Percentiles rank a stretch among this genome's conserved stretches.
These are phyloP conservation scores for Dorcoceras hygrometricum DNA, from an alignment of 257 asterid species.

Conservation along the genomic window DNA sequence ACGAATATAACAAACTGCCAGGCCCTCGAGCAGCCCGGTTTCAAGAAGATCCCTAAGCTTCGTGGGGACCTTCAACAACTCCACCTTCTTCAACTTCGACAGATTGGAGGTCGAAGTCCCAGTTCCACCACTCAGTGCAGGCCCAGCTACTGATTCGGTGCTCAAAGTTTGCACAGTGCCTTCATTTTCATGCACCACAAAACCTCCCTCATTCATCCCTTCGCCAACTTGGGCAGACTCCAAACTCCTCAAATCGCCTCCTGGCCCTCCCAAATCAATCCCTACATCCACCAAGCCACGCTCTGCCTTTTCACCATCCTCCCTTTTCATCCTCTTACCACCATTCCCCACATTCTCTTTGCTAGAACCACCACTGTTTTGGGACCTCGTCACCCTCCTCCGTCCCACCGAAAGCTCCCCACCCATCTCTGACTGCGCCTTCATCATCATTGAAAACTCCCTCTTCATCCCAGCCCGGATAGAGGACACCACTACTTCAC, in stretches of 20 bases:
- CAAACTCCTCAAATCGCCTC: conserved; percentile 13
- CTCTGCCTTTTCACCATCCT: conserved; percentile 31
- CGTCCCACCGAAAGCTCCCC: conserved; percentile 38
- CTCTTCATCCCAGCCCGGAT: conserved; percentile 82
- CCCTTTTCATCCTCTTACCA: conserved; percentile 38
- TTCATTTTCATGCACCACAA: conserved; percentile 29
- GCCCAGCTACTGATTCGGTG: conserved; percentile 29
- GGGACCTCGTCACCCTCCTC: conserved; percentile 76
- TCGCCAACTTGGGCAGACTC: conserved; percentile 28
- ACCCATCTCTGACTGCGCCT: conserved; percentile 55
- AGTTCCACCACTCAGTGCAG: conserved; percentile 20
- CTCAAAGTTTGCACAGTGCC: conserved; percentile 21
- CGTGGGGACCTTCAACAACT: conserved; percentile 45
- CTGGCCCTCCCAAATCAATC: conserved; percentile 7
- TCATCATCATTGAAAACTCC: conserved; percentile 75
- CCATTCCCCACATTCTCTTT: conserved; percentile 22
- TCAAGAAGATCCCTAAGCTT: conserved; percentile 76
- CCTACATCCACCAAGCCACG: conserved; percentile 32
- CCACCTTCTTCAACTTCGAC: conserved; percentile 59
- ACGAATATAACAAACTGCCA: conserved; percentile 55
- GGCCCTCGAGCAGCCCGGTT: conserved; percentile 84
- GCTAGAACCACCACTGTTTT: conserved; percentile 31
- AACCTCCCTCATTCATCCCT: conserved; percentile 24
- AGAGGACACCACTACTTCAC: conserved; percentile 52
- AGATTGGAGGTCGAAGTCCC: conserved; percentile 34